phyloP scores from a whole-genome alignment of 129 eudicot species.

The Helianthus tuberosus region DNA sequence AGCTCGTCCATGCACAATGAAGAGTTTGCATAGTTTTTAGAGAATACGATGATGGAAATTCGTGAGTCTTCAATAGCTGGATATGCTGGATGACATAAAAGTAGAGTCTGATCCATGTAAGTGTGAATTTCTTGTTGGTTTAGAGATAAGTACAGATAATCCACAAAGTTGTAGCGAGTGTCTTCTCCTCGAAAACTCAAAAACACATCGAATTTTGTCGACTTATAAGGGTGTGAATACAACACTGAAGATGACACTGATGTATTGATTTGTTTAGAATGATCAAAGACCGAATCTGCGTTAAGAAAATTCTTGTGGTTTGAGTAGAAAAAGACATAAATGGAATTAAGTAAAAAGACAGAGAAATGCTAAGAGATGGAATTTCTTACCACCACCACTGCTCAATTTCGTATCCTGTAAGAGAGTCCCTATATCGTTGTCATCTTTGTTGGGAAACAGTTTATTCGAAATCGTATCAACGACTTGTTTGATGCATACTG shows the following conservation, averaged over 20 bases:
- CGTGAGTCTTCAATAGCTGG: background rate
- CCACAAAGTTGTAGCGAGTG: background rate
- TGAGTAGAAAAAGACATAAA: no score
- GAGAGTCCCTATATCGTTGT: background rate
- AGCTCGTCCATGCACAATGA: slow-evolving; percentile 24
- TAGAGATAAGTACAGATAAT: background rate
- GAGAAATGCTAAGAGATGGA: no score
- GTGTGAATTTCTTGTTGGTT: background rate
- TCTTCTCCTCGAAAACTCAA: background rate
- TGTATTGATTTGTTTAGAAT: background rate
- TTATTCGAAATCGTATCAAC: background rate
- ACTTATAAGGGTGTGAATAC: no score
- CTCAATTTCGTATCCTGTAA: no score
- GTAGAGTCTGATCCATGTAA: background rate
- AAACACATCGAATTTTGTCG: background rate
- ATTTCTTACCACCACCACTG: background rate
- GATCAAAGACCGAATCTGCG: background rate
- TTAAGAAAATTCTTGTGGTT: no score
- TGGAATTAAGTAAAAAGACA: no score
- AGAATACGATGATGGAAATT: slow-evolving; percentile 3
- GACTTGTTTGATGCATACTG: background rate
- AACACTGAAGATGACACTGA: background rate
- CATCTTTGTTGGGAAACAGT: background rate
- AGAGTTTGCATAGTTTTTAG: slow-evolving; percentile 5
- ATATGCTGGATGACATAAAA: no score